These are phyloP conservation scores for Sarocladium brachiariae DNA, from an alignment of 2,329 filamentous ascomycete species.

Conservation along the genomic window DNA sequence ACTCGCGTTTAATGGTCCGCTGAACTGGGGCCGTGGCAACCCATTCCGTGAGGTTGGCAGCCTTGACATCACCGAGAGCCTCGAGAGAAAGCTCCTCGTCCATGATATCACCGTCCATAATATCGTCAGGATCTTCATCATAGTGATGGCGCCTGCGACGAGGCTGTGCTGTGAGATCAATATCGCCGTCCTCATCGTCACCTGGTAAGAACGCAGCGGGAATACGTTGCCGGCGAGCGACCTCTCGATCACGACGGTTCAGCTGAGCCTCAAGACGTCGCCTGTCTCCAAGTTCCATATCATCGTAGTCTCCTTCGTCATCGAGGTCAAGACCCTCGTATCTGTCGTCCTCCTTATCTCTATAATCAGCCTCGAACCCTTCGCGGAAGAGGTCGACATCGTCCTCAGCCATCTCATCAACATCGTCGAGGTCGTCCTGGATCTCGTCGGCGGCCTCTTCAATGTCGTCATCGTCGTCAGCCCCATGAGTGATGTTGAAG, in stretches of 20 bases:
- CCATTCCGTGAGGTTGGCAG: constrained; percentile 90
- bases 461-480: constrained; percentile 60
- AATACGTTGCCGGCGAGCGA: constrained; percentile 58
- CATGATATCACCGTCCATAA: constrained; percentile 90
- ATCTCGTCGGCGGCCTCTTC: constrained; percentile 65
- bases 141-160: constrained; percentile 82
- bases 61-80: constrained; percentile 87
- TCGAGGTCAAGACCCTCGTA: constrained; percentile 71
- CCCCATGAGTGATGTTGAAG: constrained; percentile 58
- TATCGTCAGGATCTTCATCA: constrained; percentile 89
- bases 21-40: constrained; percentile 84
- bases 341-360: constrained; percentile 55
- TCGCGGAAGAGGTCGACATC: constrained; percentile 72
- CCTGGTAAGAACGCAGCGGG: constrained; percentile 69
- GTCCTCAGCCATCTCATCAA: constrained; percentile 77
- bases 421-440: constrained; percentile 67
- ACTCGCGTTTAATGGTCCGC: constrained; percentile 89
- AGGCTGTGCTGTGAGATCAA: constrained; percentile 80
- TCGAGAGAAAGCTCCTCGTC: constrained; percentile 91
- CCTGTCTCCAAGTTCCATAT: constrained; percentile 58
- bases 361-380: constrained; percentile 66
- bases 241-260: constrained; percentile 66
- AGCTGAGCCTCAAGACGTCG: constrained; percentile 67
- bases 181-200: constrained; percentile 77
- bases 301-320: constrained; percentile 68